Percentiles rank a stretch among this genome's conserved stretches.
Evolutionary conservation across 139 green algal species (phyloP).

Genomic region (Nannochloris sp.): DNA sequence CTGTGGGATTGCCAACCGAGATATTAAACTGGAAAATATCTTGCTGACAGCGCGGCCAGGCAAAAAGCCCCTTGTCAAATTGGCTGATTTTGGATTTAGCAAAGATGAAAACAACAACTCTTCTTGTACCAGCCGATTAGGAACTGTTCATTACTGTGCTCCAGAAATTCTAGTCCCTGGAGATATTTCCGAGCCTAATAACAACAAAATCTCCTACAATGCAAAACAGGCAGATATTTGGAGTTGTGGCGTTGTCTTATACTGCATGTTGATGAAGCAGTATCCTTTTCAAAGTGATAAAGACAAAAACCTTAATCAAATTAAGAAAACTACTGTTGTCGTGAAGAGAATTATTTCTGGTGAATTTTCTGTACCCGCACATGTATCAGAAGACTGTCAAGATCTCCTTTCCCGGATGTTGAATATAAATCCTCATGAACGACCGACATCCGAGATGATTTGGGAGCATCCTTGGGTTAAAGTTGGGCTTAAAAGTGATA

Average conservation of each 20-base stretch:
- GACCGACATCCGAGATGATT: not conserved
- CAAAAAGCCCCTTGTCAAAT: slow-evolving; percentile 43
- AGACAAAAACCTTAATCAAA: slow-evolving; percentile 44
- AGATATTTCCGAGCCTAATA: slow-evolving; percentile 51
- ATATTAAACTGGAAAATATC: slow-evolving; percentile 97
- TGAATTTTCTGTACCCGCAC: not conserved
- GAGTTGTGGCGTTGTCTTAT: slow-evolving; percentile 95
- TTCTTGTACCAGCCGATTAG: slow-evolving; percentile 70
- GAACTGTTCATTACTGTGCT: slow-evolving; percentile 94
- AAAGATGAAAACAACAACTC: slow-evolving; percentile 72
- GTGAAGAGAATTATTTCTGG: slow-evolving; percentile 10
- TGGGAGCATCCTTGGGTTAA: not conserved
- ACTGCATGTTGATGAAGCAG: slow-evolving; percentile 80
- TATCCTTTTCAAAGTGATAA: slow-evolving; percentile 92
- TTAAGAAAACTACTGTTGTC: slow-evolving; percentile 46
- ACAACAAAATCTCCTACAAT: slow-evolving; percentile 72
- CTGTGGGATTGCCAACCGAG: slow-evolving; percentile 70
- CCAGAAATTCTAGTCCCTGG: slow-evolving; percentile 84
- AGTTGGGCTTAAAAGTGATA: not conserved
- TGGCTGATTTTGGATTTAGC: slow-evolving; percentile 52
- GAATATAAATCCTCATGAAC: not conserved
- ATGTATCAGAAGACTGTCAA: not conserved
- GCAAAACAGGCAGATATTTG: slow-evolving; percentile 89
- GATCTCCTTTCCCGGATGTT: not conserved
- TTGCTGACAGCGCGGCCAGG: slow-evolving; percentile 63